These are phyloP conservation scores for Camelina laxa DNA, from an alignment of 345 rosid genomes.

Conservation along the genomic window DNA sequence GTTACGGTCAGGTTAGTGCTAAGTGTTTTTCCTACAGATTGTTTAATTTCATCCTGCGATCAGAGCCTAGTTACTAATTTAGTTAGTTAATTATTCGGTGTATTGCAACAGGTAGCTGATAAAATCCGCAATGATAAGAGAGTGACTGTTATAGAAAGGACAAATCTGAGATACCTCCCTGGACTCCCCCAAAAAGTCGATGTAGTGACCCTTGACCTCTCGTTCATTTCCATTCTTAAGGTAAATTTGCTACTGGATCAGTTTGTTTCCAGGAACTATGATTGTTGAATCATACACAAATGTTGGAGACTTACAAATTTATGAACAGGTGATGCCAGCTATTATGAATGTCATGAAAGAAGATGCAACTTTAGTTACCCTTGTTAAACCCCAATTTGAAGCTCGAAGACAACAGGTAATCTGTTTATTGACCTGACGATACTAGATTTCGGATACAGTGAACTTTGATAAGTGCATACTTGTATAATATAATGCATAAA, in stretches of 20 bases:
- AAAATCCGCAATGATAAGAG: slow-evolving; percentile 78
- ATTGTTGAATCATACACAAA: not conserved
- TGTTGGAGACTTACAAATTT: not conserved
- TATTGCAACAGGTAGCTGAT: slow-evolving; percentile 72
- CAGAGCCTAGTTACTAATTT: not conserved
- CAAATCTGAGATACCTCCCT: slow-evolving; percentile 85
- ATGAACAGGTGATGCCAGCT: slow-evolving; percentile 86
- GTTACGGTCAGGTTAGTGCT: slow-evolving; percentile 81
- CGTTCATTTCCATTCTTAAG: slow-evolving; percentile 90
- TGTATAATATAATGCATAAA: not conserved
- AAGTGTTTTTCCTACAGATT: slow-evolving; percentile 14
- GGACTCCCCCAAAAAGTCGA: slow-evolving; percentile 86
- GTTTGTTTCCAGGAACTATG: not conserved
- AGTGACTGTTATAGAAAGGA: slow-evolving; percentile 79
- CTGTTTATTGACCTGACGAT: not conserved
- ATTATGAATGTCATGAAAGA: slow-evolving; percentile 84
- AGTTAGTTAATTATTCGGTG: not conserved
- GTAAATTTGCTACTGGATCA: slow-evolving; percentile 46
- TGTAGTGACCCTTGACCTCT: slow-evolving; percentile 93
- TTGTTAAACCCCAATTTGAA: slow-evolving; percentile 95
- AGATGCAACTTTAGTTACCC: slow-evolving; percentile 69
- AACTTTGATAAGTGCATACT: slow-evolving; percentile 3
- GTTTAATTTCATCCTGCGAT: not conserved
- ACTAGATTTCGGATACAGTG: not conserved
- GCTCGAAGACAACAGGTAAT: slow-evolving; percentile 90